phyloP scores from a whole-genome alignment of 2,329 filamentous ascomycete genomes.

The Alternaria triticina region DNA sequence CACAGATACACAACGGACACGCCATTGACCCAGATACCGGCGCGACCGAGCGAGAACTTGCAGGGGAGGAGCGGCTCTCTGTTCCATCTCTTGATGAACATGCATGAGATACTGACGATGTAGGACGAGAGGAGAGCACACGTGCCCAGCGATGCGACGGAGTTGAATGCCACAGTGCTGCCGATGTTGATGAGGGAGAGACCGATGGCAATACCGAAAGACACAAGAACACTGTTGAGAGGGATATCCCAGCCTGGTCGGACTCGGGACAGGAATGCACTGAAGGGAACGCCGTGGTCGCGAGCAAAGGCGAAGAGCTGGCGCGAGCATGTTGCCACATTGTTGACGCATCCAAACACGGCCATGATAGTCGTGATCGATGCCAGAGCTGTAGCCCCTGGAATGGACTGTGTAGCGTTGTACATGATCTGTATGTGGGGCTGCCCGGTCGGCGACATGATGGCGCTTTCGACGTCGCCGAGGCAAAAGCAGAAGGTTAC shows the following conservation, averaged over 20 bases:
- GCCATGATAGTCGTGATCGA: conserved; percentile 37
- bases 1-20: conserved; percentile 49
- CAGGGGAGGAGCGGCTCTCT: conserved; percentile 52
- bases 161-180: conserved; percentile 44
- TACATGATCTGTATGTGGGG: conserved; percentile 35
- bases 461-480: conserved; percentile 22
- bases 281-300: conserved; percentile 29
- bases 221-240: conserved; percentile 54
- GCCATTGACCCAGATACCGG: conserved; percentile 53
- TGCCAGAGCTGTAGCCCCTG: conserved; percentile 27
- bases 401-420: conserved; percentile 30
- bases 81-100: conserved; percentile 53
- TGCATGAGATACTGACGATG: conserved; percentile 54
- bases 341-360: conserved; percentile 33
- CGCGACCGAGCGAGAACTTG: conserved; percentile 55
- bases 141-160: conserved; percentile 30
- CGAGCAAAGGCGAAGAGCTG: conserved; percentile 46
- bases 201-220: conserved; percentile 48
- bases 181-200: conserved; percentile 60
- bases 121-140: conserved; percentile 34
- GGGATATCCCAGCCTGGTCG: conserved; percentile 40
- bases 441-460: conserved; percentile 23
- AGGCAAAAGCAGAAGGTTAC: conserved; percentile 39
- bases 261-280: conserved; percentile 18
- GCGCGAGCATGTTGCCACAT: conserved; percentile 37